Conservation (phyloP, 192 early-diverging fungal genomes). For the Geosiphon pyriformis region DNA sequence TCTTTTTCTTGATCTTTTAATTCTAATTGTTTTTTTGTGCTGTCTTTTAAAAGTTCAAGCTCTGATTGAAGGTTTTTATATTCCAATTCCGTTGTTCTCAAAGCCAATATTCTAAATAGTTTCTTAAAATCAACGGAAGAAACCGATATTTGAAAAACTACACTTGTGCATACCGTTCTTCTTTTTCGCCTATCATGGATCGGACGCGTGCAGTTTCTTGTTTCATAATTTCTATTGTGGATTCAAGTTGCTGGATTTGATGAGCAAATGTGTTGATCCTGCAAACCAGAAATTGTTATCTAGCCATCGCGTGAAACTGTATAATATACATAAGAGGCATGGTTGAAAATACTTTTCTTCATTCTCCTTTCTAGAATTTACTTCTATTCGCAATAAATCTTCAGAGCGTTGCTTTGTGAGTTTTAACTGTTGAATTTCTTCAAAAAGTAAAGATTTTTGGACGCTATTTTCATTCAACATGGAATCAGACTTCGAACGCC, state of each 20-base stretch:
- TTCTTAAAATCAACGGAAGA: neutral
- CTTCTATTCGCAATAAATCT: neutral
- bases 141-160: neutral
- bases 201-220: neutral
- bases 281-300: neutral
- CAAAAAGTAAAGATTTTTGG: neutral
- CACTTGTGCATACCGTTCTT: constrained; percentile 9
- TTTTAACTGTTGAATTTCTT: constrained; percentile 4
- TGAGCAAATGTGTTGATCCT: neutral
- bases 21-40: neutral
- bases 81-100: neutral
- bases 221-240: neutral
- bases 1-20: constrained; percentile 4
- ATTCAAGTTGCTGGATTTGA: neutral
- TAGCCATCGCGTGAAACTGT: neutral
- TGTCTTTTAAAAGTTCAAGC: neutral
- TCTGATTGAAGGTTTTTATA: neutral
- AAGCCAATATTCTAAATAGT: neutral
- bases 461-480: neutral
- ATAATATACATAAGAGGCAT: neutral
- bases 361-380: neutral
- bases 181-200: constrained; percentile 1
- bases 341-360: constrained; percentile 4
- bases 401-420: neutral
- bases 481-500: neutral